phyloP scores from a whole-genome alignment of 208 protist species.

The Trypanosoma boissoni region DNA sequence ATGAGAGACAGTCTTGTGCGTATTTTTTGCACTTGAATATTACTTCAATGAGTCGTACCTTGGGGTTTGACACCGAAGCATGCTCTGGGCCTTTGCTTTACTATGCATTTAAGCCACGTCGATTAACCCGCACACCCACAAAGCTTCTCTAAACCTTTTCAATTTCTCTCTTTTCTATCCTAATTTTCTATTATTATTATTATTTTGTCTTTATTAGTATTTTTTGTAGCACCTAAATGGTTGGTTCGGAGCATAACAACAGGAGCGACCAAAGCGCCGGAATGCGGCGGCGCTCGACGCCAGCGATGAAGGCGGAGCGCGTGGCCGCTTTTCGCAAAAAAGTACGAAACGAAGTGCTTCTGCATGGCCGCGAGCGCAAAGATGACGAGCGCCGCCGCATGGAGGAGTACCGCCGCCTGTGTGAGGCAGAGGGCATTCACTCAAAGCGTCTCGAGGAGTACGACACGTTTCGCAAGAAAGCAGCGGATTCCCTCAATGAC shows the following conservation, averaged over 20 bases:
- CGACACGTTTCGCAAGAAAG: conserved; percentile 48
- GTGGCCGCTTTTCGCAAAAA: conserved; percentile 70
- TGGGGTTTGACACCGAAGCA: no score
- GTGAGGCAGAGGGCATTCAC: conserved; percentile 73
- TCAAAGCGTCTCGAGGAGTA: conserved; percentile 84
- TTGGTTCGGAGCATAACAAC: neutral
- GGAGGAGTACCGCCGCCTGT: conserved; percentile 87
- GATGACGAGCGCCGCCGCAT: conserved; percentile 79
- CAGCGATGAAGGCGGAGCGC: conserved; percentile 68
- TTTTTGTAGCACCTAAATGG: neutral
- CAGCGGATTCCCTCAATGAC: conserved; percentile 34
- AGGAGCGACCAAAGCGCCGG: neutral
- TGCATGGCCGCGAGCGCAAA: conserved; percentile 63
- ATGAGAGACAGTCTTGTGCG: no score
- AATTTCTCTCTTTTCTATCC: no score
- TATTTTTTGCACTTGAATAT: no score
- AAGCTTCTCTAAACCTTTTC: no score
- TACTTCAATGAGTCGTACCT: no score
- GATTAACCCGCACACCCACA: no score
- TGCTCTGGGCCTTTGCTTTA: neutral
- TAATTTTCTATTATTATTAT: neutral
- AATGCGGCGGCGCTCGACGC: conserved; percentile 40
- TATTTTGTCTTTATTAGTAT: neutral
- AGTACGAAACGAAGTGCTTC: conserved; percentile 53
- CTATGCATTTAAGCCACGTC: neutral